These are phyloP conservation scores for Globisporangium middletonii DNA, from an alignment of 352 stramenopile genomes.

Conservation along the genomic window DNA sequence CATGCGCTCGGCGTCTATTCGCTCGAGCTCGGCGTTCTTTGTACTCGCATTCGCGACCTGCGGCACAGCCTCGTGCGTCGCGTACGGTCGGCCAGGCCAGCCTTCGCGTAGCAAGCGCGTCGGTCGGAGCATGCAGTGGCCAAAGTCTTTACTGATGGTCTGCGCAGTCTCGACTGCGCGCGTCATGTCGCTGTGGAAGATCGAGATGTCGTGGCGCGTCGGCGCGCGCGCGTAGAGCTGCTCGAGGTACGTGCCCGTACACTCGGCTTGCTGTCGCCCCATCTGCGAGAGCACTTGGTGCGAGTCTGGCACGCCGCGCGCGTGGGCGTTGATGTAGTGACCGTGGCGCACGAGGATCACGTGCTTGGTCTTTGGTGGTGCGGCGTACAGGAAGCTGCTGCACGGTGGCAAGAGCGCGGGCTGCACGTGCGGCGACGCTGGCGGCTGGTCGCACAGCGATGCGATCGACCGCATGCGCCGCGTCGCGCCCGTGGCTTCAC, in stretches of 20 bases:
- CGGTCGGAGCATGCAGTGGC: constrained; percentile 26
- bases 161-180: constrained; percentile 67
- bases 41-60: background rate
- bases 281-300: constrained; percentile 80
- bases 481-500: background rate
- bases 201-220: constrained; percentile 47
- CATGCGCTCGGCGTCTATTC: constrained; percentile 52
- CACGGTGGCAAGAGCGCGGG: constrained; percentile 7
- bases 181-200: constrained; percentile 73
- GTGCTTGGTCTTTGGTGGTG: constrained; percentile 57
- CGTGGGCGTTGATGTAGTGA: constrained; percentile 78
- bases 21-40: constrained; percentile 20
- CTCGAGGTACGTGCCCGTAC: constrained; percentile 67
- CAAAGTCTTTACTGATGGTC: constrained; percentile 52
- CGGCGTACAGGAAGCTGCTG: constrained; percentile 43
- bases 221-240: constrained; percentile 44
- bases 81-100: constrained; percentile 69
- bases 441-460: constrained; percentile 4
- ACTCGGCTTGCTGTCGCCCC: constrained; percentile 59
- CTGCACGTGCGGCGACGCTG: background rate
- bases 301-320: constrained; percentile 42
- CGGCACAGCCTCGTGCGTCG: constrained; percentile 16
- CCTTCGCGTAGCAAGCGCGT: constrained; percentile 64
- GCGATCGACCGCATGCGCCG: constrained; percentile 10
- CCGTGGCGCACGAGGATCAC: constrained; percentile 75